A percentile compares a stretch with the other conserved stretches of the same genome.
Conservation (phyloP, 2,329 filamentous ascomycete species). For the Penicillium sp. region DNA sequence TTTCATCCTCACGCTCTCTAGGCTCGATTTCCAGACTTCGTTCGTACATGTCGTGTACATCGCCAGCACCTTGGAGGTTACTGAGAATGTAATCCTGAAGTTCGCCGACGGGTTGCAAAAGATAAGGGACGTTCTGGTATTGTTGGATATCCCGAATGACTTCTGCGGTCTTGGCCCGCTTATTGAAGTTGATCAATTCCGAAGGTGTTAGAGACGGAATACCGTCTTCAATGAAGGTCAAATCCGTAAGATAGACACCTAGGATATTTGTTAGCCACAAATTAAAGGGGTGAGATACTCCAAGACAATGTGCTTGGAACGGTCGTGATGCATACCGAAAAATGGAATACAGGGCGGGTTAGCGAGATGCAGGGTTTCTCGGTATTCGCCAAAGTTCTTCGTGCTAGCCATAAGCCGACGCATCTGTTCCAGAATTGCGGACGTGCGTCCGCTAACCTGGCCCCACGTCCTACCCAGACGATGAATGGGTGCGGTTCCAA, state of each 20-base stretch:
- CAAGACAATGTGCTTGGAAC: background rate
- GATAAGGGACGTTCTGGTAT: constrained; percentile 97
- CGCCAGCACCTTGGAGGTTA: constrained; percentile 92
- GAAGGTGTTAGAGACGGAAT: constrained; percentile 96
- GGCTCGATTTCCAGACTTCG: constrained; percentile 92
- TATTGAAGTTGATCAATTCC: constrained; percentile 96
- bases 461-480: constrained; percentile 92
- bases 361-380: constrained; percentile 85
- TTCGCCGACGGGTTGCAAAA: constrained; percentile 82
- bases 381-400: constrained; percentile 97
- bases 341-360: constrained; percentile 98
- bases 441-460: constrained; percentile 83
- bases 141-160: constrained; percentile 98
- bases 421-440: constrained; percentile 81
- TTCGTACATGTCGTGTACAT: constrained; percentile 99
- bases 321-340: constrained; percentile 66
- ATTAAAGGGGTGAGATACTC: background rate
- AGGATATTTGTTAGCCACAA: constrained; percentile 20
- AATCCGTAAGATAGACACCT: constrained; percentile 95
- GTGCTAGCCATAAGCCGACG: constrained; percentile 93
- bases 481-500: constrained; percentile 92
- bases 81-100: constrained; percentile 94
- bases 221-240: constrained; percentile 98
- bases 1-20: constrained; percentile 95
- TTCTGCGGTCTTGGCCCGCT: constrained; percentile 95